Base-by-base conservation (phyloP, 139 green algal genomes). In the Tetraselmis chui region DNA sequence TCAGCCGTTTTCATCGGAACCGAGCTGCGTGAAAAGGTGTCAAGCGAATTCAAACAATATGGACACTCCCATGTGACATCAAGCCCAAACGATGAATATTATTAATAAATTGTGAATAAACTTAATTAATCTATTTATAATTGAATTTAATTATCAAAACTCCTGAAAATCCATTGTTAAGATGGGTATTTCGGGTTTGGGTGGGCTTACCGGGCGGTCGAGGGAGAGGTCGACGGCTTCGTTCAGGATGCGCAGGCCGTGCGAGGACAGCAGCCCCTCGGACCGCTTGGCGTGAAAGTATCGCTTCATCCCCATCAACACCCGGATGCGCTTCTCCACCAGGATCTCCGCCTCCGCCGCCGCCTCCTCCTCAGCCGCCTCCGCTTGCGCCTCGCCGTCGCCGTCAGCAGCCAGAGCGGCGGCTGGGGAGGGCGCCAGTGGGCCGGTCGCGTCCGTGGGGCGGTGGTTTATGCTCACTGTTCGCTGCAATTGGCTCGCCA, bases 271-370 rank as follows among this genome's bases (percentile, higher is more conserved):
- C 27, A 92, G 82, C 18, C 89, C 93, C 78, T 94, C 87, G 29
- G 91, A 80, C 76, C 89, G 84, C 88, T 96, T 94, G 32, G 76
- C 82, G 59, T 93, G 87, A 83, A 95, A 94, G 86, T 95, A 92
- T 75, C 90, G 90, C 88, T 96, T 96, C 29, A 96, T 82, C 59
- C 93, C 93, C 30, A 89, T 75, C 30, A 85, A 82, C 32, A 95
- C 84, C 2, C 89, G 80, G 25, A 74, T 76, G 27, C 88, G 78
- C 77, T 84, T 85, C 81, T 92, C 89, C 25, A 80, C 27, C 31
- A 91, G 11, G 18, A 67, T 67, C 45, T 67, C 45, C 11, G 45
- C 18, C 11, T 18, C 18, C 11, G 5, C 45, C 45, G 5, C 45
- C 45, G 45, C 25, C 79, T 80, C 74, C 67, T 85, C 84, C 0